These are phyloP conservation scores for Trypanosomatidae sp. DNA, from an alignment of 208 protist genomes.

Conservation along the genomic window DNA sequence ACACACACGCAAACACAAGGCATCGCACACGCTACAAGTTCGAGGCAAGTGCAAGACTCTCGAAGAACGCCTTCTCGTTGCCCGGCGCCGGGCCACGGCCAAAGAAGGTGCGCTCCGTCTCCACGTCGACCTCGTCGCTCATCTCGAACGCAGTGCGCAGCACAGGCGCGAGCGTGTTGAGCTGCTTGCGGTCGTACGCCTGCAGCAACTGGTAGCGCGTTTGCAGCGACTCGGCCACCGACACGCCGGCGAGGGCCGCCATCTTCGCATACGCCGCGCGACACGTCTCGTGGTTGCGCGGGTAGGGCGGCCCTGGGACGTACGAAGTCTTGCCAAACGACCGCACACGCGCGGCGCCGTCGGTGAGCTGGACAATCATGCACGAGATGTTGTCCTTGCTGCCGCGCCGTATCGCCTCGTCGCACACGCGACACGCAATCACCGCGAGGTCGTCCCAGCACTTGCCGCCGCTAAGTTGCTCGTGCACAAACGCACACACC, in stretches of 20 bases:
- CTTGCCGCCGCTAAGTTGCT: conserved; percentile 32
- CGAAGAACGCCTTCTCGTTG: conserved; percentile 69
- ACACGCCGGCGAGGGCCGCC: conserved; percentile 37
- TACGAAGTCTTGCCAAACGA: conserved; percentile 38
- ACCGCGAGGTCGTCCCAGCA: conserved; percentile 62
- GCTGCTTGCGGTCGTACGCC: conserved; percentile 39
- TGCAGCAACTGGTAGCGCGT: conserved; percentile 60
- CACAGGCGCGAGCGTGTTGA: conserved; percentile 33
- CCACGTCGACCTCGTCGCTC: conserved; percentile 78
- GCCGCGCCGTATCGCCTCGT: conserved; percentile 81
- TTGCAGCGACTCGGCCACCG: conserved; percentile 36
- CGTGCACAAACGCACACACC: conserved; percentile 60
- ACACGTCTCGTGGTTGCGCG: conserved; percentile 55
- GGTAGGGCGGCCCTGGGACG: conserved; percentile 64
- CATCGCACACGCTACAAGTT: not conserved
- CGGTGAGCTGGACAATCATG: conserved; percentile 55
- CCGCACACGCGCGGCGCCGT: conserved; percentile 40
- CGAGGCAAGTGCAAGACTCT: conserved; percentile 23
- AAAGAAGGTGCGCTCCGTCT: conserved; percentile 72
- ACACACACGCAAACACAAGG: not conserved
- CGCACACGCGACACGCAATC: conserved; percentile 61
- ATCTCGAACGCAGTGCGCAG: conserved; percentile 79
- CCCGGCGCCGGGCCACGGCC: conserved; percentile 66
- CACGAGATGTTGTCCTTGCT: conserved; percentile 89
- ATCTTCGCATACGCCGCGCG: conserved; percentile 55